These are phyloP conservation scores for Metarhizium robertsii DNA, from an alignment of 2,329 filamentous ascomycete species.

Conservation along the genomic window DNA sequence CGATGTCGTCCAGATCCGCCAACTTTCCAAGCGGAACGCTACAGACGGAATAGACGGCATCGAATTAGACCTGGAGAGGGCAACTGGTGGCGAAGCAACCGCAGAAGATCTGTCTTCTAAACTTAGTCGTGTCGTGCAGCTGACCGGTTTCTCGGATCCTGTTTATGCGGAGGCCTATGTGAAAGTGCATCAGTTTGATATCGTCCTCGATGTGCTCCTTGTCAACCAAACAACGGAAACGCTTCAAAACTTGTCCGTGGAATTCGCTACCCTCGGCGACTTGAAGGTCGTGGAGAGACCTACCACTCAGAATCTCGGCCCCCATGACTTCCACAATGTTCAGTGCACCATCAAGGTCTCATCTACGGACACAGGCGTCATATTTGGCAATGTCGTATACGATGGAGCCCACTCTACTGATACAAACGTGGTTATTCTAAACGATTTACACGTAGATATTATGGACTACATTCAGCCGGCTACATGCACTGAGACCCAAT, in stretches of 20 bases:
- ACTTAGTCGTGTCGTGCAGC: conserved; percentile 88
- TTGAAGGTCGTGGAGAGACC: conserved; percentile 96
- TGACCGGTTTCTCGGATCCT: conserved; percentile 95
- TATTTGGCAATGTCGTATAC: conserved; percentile 97
- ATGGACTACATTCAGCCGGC: conserved; percentile 99
- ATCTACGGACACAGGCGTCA: conserved; percentile 94
- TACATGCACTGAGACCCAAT: conserved; percentile 93
- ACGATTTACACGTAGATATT: conserved; percentile 96
- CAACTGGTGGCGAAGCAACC: conserved; percentile 78
- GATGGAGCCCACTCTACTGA: conserved; percentile 87
- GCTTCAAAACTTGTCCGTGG: conserved; percentile 90
- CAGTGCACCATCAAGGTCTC: conserved; percentile 98
- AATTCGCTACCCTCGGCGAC: conserved; percentile 96
- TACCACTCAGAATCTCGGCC: conserved; percentile 89
- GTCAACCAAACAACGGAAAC: conserved; percentile 98
- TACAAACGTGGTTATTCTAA: conserved; percentile 93
- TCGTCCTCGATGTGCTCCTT: conserved; percentile 88
- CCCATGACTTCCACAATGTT: conserved; percentile 95
- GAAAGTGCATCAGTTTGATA: conserved; percentile 98
- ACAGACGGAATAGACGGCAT: conserved; percentile 76
- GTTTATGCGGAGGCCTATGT: conserved; percentile 99
- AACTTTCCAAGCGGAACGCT: conserved; percentile 84
- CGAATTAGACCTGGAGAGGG: conserved; percentile 83
- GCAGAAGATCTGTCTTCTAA: conserved; percentile 87
- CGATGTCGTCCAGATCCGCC: conserved; percentile 85